Percentiles rank a stretch among this genome's conserved stretches.
These are phyloP conservation scores for Hyaloscypha bicolor DNA, from an alignment of 495 filamentous ascomycete genomes.

Conservation along the genomic window DNA sequence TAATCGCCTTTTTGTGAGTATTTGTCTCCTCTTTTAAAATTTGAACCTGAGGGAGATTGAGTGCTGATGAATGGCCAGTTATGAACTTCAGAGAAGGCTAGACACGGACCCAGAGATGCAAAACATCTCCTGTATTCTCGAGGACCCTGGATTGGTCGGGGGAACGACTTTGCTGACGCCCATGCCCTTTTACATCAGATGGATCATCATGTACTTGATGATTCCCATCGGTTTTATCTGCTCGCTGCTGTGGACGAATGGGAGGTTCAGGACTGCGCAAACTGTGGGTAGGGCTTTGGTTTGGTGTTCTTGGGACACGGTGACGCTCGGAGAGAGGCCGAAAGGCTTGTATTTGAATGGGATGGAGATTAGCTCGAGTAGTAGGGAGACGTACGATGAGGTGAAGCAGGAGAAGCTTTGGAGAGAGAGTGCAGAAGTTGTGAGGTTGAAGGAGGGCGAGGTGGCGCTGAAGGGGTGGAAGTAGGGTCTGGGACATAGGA, in stretches of 20 bases:
- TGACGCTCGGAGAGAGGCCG: neutral
- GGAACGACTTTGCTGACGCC: slow-evolving; percentile 8
- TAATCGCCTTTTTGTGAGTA: slow-evolving; percentile 10
- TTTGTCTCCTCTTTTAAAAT: neutral
- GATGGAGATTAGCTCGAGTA: neutral
- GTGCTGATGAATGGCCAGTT: neutral
- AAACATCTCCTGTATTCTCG: slow-evolving; percentile 1
- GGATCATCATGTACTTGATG: neutral
- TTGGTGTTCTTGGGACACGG: slow-evolving; percentile 14
- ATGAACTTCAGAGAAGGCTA: slow-evolving; percentile 8
- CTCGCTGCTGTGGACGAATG: neutral
- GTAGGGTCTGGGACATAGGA: neutral
- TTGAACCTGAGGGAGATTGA: neutral
- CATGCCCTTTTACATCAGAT: slow-evolving; percentile 5
- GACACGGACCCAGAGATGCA: neutral
- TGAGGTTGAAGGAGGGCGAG: neutral
- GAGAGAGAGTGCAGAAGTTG: neutral
- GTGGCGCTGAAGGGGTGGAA: neutral
- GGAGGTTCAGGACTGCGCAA: slow-evolving; percentile 4
- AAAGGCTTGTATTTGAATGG: slow-evolving; percentile 7
- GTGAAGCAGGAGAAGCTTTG: slow-evolving; percentile 2
- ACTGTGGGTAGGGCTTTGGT: slow-evolving; percentile 2
- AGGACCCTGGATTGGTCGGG: slow-evolving; percentile 10
- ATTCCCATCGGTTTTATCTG: slow-evolving; percentile 3
- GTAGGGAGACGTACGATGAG: slow-evolving; percentile 2